These are phyloP conservation scores for Scheffersomyces titani DNA, from an alignment of 1,139 yeast genomes.

Conservation along the genomic window DNA sequence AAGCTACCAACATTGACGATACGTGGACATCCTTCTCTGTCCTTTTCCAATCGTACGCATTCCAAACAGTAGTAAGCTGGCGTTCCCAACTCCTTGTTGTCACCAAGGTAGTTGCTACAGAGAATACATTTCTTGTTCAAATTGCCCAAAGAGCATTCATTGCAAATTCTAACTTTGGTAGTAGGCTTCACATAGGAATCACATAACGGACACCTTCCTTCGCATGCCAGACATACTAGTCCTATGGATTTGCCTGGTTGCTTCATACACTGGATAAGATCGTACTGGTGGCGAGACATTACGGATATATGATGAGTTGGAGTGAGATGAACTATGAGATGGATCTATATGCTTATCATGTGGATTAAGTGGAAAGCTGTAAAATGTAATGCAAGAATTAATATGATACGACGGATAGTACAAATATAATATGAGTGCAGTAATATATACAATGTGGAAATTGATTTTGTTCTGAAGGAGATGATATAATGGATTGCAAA, in stretches of 20 bases:
- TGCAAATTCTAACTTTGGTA: constrained; percentile 74
- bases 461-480: not conserved
- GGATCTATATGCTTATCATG: not conserved
- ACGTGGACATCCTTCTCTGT: constrained; percentile 92
- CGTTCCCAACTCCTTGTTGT: constrained; percentile 40
- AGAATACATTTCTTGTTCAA: constrained; percentile 66
- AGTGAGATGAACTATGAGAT: not conserved
- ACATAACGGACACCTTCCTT: constrained; percentile 89
- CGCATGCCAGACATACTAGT: constrained; percentile 78
- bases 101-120: constrained; percentile 60
- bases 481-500: not conserved
- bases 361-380: not conserved
- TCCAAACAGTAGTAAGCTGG: constrained; percentile 86
- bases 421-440: not conserved
- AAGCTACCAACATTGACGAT: constrained; percentile 78
- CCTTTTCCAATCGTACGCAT: constrained; percentile 78
- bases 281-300: constrained; percentile 93
- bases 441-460: not conserved
- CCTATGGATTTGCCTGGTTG: constrained; percentile 80
- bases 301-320: not conserved
- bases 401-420: not conserved
- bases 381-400: too few relatives aligned
- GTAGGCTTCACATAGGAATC: constrained; percentile 84
- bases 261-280: constrained; percentile 80
- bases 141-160: constrained; percentile 81